phyloP scores from a whole-genome alignment of 768 basidiomycete species.

The Termitomyces sp. region DNA sequence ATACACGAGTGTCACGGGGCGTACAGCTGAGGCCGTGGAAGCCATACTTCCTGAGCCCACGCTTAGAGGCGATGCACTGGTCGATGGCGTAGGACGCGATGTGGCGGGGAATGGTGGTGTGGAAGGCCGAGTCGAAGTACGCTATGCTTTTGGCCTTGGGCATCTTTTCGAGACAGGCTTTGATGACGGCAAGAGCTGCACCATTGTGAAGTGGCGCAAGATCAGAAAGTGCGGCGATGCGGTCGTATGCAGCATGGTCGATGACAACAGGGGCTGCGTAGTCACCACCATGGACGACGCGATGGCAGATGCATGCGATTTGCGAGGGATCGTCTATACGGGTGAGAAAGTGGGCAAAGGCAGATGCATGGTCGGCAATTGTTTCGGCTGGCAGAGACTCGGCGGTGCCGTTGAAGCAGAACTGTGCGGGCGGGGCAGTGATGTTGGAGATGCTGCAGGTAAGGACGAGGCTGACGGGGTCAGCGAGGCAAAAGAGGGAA shows the following conservation, averaged over 20 bases:
- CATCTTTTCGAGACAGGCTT: constrained; percentile 53
- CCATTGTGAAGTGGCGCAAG: constrained; percentile 77
- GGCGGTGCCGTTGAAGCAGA: constrained; percentile 35
- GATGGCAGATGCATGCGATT: constrained; percentile 60
- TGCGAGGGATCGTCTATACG: constrained; percentile 38
- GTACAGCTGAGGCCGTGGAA: constrained; percentile 82
- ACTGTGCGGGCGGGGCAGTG: constrained; percentile 17
- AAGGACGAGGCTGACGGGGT: constrained; percentile 37
- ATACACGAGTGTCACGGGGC: constrained; percentile 11
- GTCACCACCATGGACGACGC: constrained; percentile 85
- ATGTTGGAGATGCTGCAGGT: constrained; percentile 53
- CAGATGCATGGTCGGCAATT: constrained; percentile 54
- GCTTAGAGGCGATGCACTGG: constrained; percentile 49
- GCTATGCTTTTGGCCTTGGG: constrained; percentile 71
- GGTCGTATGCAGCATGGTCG: constrained; percentile 59
- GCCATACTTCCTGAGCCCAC: constrained; percentile 82
- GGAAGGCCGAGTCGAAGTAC: constrained; percentile 87
- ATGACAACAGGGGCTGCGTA: constrained; percentile 68
- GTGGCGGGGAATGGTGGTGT: constrained; percentile 67
- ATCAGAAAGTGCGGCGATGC: constrained; percentile 69
- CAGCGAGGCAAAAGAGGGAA: constrained; percentile 43
- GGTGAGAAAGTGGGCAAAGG: constrained; percentile 55
- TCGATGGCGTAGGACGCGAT: constrained; percentile 78
- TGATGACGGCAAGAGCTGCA: constrained; percentile 53
- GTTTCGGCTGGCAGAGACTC: constrained; percentile 26